phyloP scores from a whole-genome alignment of 495 filamentous ascomycete species.

The Lepraria neglecta region DNA sequence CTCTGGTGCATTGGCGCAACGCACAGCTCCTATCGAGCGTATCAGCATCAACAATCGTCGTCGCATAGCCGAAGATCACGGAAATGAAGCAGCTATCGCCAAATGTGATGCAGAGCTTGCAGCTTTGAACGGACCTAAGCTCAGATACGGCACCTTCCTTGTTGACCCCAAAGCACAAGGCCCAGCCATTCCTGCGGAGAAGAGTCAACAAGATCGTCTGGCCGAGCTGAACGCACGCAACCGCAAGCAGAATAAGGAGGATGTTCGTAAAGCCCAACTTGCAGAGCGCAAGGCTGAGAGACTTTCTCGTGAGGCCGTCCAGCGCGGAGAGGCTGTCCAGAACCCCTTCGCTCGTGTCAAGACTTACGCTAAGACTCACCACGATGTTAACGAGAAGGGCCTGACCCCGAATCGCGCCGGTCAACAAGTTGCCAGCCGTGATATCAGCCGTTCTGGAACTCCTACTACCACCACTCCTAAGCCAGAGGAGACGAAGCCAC shows the following conservation, averaged over 20 bases:
- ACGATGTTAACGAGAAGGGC: slow-evolving; percentile 43
- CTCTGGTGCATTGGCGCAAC: slow-evolving; percentile 54
- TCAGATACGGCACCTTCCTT: slow-evolving; percentile 61
- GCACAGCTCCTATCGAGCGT: slow-evolving; percentile 57
- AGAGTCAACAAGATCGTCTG: slow-evolving; percentile 65
- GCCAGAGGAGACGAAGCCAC: slow-evolving; percentile 23
- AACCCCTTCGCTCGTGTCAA: slow-evolving; percentile 58
- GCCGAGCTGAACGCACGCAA: slow-evolving; percentile 70
- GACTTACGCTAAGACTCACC: slow-evolving; percentile 55
- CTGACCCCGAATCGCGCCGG: slow-evolving; percentile 24
- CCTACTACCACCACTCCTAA: slow-evolving; percentile 36
- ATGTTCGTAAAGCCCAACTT: slow-evolving; percentile 77
- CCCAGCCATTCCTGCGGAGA: slow-evolving; percentile 36
- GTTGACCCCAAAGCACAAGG: slow-evolving; percentile 38
- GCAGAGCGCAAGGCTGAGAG: slow-evolving; percentile 60
- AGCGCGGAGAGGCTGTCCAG: slow-evolving; percentile 45
- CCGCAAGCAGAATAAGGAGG: slow-evolving; percentile 69
- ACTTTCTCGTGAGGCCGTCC: slow-evolving; percentile 45
- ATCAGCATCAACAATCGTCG: slow-evolving; percentile 54
- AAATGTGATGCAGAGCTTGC: slow-evolving; percentile 62
- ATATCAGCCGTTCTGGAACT: slow-evolving; percentile 43
- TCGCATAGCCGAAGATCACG: slow-evolving; percentile 55
- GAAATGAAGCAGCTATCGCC: slow-evolving; percentile 54
- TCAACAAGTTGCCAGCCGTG: slow-evolving; percentile 29
- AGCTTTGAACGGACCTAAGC: slow-evolving; percentile 57